Evolutionary conservation across 192 early-diverging fungal species (phyloP).

Genomic region (Coemansia asiatica): DNA sequence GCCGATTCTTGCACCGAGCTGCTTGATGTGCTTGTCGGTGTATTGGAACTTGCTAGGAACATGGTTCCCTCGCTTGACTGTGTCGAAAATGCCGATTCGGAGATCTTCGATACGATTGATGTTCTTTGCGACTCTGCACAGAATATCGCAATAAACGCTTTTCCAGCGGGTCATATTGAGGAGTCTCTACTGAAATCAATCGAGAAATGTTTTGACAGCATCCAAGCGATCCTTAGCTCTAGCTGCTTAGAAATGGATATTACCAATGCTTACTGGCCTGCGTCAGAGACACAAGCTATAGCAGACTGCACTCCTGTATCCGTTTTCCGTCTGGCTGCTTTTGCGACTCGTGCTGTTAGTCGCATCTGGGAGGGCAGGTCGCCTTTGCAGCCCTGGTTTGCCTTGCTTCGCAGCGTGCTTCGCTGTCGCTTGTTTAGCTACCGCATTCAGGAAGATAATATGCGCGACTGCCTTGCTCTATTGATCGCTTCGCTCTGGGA

Average conservation of each 20-base stretch:
- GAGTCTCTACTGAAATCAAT: neutral
- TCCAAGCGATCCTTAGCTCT: neutral
- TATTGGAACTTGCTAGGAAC: neutral
- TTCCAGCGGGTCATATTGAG: neutral
- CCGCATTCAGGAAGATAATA: slow-evolving; percentile 14
- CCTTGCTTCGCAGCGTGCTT: slow-evolving; percentile 21
- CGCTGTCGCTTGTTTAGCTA: slow-evolving; percentile 33
- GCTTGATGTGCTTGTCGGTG: neutral
- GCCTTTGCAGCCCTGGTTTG: slow-evolving; percentile 23
- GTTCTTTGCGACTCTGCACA: neutral
- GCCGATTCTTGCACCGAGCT: neutral
- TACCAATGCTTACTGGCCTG: slow-evolving; percentile 1
- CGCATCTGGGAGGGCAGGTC: neutral
- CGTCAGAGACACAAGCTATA: neutral
- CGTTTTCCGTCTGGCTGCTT: slow-evolving; percentile 26
- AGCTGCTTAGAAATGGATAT: neutral
- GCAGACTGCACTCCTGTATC: slow-evolving; percentile 10
- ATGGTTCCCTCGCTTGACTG: neutral
- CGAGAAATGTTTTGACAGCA: neutral
- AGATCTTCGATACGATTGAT: neutral
- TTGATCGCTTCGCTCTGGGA: slow-evolving; percentile 29
- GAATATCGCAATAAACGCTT: neutral
- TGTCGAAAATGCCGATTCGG: neutral
- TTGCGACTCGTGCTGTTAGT: slow-evolving; percentile 4
- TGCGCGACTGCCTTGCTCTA: slow-evolving; percentile 20